Evolutionary conservation across 108 stramenopile species (phyloP).

Genomic region (Nannochloropsis salina): DNA sequence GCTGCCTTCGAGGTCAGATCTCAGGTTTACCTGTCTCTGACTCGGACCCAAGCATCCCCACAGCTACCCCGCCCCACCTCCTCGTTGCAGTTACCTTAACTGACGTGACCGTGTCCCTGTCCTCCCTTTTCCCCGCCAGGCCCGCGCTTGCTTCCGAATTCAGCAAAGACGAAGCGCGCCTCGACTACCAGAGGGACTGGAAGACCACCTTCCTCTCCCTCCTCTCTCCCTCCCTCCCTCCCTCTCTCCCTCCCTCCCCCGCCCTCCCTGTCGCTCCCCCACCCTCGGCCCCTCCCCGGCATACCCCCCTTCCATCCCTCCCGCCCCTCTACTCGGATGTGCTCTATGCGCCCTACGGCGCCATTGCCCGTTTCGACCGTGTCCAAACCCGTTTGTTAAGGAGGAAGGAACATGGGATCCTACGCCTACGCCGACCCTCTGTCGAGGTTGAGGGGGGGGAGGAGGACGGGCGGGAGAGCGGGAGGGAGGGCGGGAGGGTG

Average conservation of each 20-base stretch:
- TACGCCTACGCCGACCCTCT: not conserved
- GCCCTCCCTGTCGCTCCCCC: no score
- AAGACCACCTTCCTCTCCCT: not conserved
- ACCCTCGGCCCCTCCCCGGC: not conserved
- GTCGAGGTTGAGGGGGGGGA: not conserved
- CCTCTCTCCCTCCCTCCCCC: not conserved
- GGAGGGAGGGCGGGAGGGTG: not conserved
- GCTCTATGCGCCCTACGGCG: not conserved
- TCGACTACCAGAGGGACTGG: not conserved
- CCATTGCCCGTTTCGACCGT: not conserved
- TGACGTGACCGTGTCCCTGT: no score
- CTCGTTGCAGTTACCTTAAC: no score
- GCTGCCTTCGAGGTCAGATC: no score
- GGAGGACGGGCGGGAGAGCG: not conserved
- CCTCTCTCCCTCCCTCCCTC: not conserved
- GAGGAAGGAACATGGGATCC: not conserved
- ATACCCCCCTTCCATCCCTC: not conserved
- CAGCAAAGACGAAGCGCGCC: not conserved
- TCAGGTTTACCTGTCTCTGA: no score
- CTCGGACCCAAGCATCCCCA: no score
- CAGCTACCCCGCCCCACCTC: no score
- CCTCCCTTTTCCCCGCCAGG: no score
- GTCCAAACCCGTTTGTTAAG: not conserved
- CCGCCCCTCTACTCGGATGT: not conserved
- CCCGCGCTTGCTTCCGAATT: no score